Percentiles rank a stretch among this genome's conserved stretches.
These are phyloP conservation scores for Hibiscus syriacus DNA, from an alignment of 345 rosid genomes.

Conservation along the genomic window DNA sequence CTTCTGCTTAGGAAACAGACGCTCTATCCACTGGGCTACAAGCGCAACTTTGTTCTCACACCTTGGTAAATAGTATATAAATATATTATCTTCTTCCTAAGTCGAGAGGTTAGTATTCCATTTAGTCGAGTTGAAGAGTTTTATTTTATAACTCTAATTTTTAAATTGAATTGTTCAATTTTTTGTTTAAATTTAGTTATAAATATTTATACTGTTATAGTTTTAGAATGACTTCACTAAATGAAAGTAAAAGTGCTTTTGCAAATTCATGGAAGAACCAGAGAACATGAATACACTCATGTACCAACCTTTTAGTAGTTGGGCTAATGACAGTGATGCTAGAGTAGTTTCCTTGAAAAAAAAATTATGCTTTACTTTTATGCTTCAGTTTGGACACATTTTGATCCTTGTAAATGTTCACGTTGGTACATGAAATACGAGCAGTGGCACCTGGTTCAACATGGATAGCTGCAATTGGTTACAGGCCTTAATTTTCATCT, in stretches of 20 bases:
- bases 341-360: conserved; percentile 12
- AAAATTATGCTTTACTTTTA: neutral
- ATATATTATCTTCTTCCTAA: no score
- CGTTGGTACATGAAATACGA: conserved; percentile 46
- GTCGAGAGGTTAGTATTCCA: no score
- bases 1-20: conserved; percentile 98
- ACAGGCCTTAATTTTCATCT: conserved; percentile 86
- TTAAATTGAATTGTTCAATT: no score
- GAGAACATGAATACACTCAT: conserved; percentile 83
- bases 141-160: no score
- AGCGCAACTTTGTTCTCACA: no score
- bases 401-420: neutral
- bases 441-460: conserved; percentile 73
- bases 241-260: conserved; percentile 82
- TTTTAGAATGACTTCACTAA: conserved; percentile 86
- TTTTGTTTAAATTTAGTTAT: no score
- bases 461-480: conserved; percentile 95
- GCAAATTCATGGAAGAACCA: conserved; percentile 93
- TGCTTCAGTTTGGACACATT: neutral
- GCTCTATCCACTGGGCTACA: conserved; percentile 99
- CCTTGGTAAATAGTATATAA: no score
- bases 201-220: no score
- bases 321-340: conserved; percentile 94
- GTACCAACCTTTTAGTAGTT: conserved; percentile 83
- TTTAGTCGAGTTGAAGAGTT: no score